Conservation (phyloP, 306 rosid genomes). For the Fragaria nilgerrensis region DNA sequence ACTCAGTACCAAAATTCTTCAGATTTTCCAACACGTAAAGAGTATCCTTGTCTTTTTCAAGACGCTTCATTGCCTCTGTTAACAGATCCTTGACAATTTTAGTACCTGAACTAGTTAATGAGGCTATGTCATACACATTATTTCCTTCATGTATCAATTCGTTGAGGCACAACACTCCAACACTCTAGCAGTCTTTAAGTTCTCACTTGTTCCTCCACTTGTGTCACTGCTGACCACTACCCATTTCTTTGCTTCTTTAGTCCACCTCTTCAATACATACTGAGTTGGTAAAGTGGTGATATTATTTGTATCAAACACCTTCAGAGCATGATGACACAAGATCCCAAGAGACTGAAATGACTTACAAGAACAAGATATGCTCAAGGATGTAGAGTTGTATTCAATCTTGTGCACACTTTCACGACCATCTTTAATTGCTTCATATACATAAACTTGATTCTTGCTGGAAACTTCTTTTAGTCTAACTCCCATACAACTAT, state of each 20-base stretch:
- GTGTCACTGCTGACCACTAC: not conserved
- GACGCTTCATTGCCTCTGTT: not conserved
- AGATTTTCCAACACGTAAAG: not conserved
- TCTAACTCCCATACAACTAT: slow-evolving; percentile 16
- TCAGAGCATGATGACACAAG: slow-evolving; percentile 27
- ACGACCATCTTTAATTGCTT: slow-evolving; percentile 17
- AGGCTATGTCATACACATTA: not conserved
- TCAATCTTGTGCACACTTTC: slow-evolving; percentile 9
- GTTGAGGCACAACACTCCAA: not conserved
- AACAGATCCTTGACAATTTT: not conserved
- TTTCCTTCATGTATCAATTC: not conserved
- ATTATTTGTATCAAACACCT: slow-evolving; percentile 24
- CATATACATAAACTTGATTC: not conserved
- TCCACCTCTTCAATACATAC: slow-evolving; percentile 27
- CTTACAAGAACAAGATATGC: slow-evolving; percentile 19
- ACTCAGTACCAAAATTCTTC: too few species aligned
- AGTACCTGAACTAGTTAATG: not conserved
- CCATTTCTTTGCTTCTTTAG: slow-evolving; percentile 22
- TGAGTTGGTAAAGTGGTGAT: slow-evolving; percentile 18
- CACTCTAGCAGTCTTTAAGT: not conserved
- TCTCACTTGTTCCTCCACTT: not conserved
- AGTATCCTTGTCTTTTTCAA: not conserved
- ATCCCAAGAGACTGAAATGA: slow-evolving; percentile 12
- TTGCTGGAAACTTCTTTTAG: slow-evolving; percentile 1
- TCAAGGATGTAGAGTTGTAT: not conserved